A percentile compares a stretch with the other conserved stretches of the same genome.
These are phyloP conservation scores for Saccharomycopsis selenospora DNA, from an alignment of 805 yeast genomes.

Conservation along the genomic window DNA sequence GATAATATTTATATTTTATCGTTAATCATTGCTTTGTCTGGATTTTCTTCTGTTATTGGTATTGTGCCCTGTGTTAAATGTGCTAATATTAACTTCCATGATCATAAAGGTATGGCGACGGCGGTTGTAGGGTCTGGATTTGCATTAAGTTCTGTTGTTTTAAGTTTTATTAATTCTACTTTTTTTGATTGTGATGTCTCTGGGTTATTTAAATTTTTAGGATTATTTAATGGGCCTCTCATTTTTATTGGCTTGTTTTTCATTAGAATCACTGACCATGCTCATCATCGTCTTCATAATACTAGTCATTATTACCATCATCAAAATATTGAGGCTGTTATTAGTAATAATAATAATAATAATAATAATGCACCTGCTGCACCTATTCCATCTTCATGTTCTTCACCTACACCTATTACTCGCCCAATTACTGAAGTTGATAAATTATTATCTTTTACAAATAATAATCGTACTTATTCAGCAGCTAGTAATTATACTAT, in stretches of 20 bases:
- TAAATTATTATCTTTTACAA: not conserved
- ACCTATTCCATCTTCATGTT: no score
- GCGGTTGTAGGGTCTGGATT: conserved; percentile 61
- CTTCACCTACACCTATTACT: no score
- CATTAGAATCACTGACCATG: conserved; percentile 29
- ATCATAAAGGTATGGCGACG: conserved; percentile 62
- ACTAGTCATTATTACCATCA: no score
- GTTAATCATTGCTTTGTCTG: conserved; percentile 5
- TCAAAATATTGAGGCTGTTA: not conserved
- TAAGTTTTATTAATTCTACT: conserved; percentile 48
- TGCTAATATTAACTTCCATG: conserved; percentile 59
- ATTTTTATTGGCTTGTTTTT: conserved; percentile 41
- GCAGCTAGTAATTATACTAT: not conserved
- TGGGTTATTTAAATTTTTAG: conserved; percentile 48
- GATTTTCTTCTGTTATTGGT: conserved; percentile 17
- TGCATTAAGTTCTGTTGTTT: conserved; percentile 64
- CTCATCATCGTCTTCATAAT: no score
- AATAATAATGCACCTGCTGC: no score
- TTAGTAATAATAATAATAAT: not conserved
- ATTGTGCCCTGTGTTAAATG: conserved; percentile 36
- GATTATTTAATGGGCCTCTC: conserved; percentile 42
- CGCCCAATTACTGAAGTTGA: not conserved
- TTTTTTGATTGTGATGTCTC: conserved; percentile 47
- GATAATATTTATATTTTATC: not conserved
- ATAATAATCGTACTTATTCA: not conserved